phyloP scores from a whole-genome alignment of 2,329 filamentous ascomycete species.

The Alternaria gaisen region DNA sequence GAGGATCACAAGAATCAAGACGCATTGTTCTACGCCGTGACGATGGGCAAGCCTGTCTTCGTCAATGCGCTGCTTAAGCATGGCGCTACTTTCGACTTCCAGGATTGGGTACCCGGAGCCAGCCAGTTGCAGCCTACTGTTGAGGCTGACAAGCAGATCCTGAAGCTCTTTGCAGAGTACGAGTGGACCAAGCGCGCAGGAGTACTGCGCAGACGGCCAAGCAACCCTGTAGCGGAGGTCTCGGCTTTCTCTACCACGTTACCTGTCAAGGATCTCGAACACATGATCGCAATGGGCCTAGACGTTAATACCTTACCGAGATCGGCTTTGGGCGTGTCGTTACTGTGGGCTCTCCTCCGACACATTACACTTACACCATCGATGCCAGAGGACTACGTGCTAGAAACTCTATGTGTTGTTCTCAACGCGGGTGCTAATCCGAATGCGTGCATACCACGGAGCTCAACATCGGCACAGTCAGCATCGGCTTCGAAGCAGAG shows the following conservation, averaged over 20 bases:
- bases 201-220: slow-evolving; percentile 29
- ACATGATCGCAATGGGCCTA: slow-evolving; percentile 38
- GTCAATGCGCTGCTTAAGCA: slow-evolving; percentile 37
- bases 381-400: slow-evolving; percentile 27
- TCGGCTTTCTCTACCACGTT: slow-evolving; percentile 29
- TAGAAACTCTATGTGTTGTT: slow-evolving; percentile 29
- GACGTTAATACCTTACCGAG: slow-evolving; percentile 32
- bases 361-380: slow-evolving; percentile 24
- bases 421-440: slow-evolving; percentile 29
- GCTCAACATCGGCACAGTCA: slow-evolving; percentile 18
- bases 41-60: slow-evolving; percentile 35
- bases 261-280: slow-evolving; percentile 29
- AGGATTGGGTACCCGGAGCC: slow-evolving; percentile 34
- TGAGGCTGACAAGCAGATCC: slow-evolving; percentile 25
- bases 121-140: slow-evolving; percentile 17
- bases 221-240: slow-evolving; percentile 4
- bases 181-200: slow-evolving; percentile 37
- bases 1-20: slow-evolving; percentile 41
- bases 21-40: slow-evolving; percentile 42
- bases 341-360: slow-evolving; percentile 39
- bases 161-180: slow-evolving; percentile 36
- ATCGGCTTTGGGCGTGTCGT: slow-evolving; percentile 21
- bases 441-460: slow-evolving; percentile 28
- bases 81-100: slow-evolving; percentile 37
- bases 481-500: slow-evolving; percentile 12